Conservation (phyloP, 257 asterid species). For the Solanum chiquidenum region DNA sequence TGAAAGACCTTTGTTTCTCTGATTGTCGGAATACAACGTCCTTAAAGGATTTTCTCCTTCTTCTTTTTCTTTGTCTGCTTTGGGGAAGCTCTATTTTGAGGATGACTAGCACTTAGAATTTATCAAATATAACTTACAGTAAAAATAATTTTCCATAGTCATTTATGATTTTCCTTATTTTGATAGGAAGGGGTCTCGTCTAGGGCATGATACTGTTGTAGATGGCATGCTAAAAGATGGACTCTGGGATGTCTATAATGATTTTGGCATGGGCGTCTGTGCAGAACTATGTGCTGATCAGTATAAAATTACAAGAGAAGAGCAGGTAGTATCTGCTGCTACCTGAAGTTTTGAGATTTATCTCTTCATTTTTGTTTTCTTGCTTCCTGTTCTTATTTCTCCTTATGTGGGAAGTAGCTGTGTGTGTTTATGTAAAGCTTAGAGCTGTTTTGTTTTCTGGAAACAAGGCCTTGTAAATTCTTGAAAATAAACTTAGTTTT, state of each 20-base stretch:
- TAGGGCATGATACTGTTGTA: conserved; percentile 71
- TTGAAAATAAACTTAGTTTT: background rate
- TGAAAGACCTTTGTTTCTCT: background rate
- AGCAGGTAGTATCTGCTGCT: conserved; percentile 43
- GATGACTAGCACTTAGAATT: background rate
- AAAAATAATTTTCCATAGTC: background rate
- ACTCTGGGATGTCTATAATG: conserved; percentile 95
- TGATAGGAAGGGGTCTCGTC: conserved; percentile 66
- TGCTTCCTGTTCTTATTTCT: background rate
- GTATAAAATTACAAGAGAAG: conserved; percentile 56
- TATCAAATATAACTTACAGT: background rate
- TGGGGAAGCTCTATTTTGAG: background rate
- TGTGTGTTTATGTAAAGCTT: background rate
- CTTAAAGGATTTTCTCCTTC: background rate
- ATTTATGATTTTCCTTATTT: background rate
- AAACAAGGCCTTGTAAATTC: background rate
- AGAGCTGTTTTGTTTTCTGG: background rate
- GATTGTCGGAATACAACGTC: background rate
- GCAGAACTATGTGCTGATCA: conserved; percentile 84
- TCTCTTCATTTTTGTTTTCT: background rate
- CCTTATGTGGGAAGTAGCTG: background rate
- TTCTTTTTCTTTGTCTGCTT: background rate
- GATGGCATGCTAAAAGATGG: conserved; percentile 99
- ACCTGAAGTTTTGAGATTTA: background rate
- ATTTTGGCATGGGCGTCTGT: conserved; percentile 92